Conservation (phyloP, 2,329 filamentous ascomycete species). For the Gaeumannomyces tritici region DNA sequence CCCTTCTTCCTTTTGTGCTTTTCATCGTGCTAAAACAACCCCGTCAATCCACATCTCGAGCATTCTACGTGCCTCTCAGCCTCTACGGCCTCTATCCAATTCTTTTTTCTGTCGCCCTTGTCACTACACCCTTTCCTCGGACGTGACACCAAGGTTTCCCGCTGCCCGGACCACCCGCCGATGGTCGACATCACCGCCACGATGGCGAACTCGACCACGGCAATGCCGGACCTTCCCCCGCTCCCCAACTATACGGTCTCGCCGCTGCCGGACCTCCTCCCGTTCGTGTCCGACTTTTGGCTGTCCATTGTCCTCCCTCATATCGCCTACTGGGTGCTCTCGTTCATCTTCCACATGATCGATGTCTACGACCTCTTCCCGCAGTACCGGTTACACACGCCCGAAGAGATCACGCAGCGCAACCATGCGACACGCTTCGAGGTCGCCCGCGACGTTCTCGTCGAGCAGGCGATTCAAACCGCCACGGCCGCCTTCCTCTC, state of each 20-base stretch:
- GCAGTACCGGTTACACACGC: slow-evolving; percentile 89
- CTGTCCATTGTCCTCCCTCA: slow-evolving; percentile 69
- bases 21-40: not conserved
- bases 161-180: slow-evolving; percentile 6
- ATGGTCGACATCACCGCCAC: slow-evolving; percentile 30
- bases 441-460: slow-evolving; percentile 79
- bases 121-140: not conserved
- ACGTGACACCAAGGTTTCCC: not conserved
- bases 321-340: slow-evolving; percentile 80
- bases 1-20: not conserved
- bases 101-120: not conserved
- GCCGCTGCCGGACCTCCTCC: slow-evolving; percentile 60
- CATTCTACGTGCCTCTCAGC: not conserved
- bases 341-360: slow-evolving; percentile 77
- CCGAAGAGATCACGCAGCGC: slow-evolving; percentile 77
- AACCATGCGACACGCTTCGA: slow-evolving; percentile 81
- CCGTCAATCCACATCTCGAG: not conserved
- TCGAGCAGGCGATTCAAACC: slow-evolving; percentile 89
- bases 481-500: slow-evolving; percentile 58
- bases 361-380: slow-evolving; percentile 80
- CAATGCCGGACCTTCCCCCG: slow-evolving; percentile 62
- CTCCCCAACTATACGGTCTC: slow-evolving; percentile 72
- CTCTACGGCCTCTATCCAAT: not conserved
- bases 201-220: slow-evolving; percentile 43
- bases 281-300: slow-evolving; percentile 73